A percentile compares a stretch with the other conserved stretches of the same genome.
Conservation (phyloP, 306 rosid genomes). For the Prunus mongolica region DNA sequence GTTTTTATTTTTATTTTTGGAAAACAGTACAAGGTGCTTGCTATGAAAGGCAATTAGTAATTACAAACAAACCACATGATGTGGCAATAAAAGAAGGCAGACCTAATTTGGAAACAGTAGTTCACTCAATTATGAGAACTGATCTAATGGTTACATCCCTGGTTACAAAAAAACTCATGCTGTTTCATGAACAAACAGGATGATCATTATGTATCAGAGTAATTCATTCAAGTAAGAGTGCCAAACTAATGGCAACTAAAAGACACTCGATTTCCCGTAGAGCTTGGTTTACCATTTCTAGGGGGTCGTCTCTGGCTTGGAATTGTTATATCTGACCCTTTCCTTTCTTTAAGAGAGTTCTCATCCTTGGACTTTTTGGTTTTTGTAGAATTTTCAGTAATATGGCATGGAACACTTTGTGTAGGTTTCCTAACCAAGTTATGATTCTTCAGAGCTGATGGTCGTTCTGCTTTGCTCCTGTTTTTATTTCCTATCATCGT, state of each 20-base stretch:
- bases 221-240: not conserved
- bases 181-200: not conserved
- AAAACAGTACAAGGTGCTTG: too few species aligned
- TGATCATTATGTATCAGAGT: not conserved
- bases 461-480: conserved; percentile 33
- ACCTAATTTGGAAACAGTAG: too few species aligned
- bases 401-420: conserved; percentile 31
- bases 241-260: not conserved
- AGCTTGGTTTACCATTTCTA: conserved; percentile 39
- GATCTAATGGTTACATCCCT: not conserved
- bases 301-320: conserved; percentile 35
- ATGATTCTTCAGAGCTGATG: conserved; percentile 47
- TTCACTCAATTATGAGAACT: too few species aligned
- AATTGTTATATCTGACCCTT: conserved; percentile 25
- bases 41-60: too few species aligned
- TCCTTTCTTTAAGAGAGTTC: conserved; percentile 28
- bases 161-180: not conserved
- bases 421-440: conserved; percentile 30
- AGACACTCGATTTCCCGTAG: conserved; percentile 19
- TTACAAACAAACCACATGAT: too few species aligned
- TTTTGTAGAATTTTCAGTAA: conserved; percentile 27
- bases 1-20: too few species aligned
- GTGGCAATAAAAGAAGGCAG: too few species aligned
- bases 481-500: conserved; percentile 47
- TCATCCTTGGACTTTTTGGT: conserved; percentile 33